These are phyloP conservation scores for Pterocarpus macrocarpus DNA, from an alignment of 306 rosid genomes.

Conservation along the genomic window DNA sequence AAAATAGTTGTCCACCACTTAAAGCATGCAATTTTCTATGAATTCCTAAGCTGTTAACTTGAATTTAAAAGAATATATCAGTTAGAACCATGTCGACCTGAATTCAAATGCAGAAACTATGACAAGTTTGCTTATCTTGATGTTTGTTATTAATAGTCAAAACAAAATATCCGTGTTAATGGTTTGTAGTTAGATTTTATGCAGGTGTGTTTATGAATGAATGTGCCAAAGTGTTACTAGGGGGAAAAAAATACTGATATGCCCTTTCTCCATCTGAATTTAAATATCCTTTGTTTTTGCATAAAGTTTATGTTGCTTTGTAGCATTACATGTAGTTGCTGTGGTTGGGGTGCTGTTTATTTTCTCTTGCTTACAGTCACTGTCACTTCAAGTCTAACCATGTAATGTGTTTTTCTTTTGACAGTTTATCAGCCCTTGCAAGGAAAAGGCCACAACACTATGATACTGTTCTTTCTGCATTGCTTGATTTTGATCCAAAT, in stretches of 20 bases:
- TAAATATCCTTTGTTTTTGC: constrained; percentile 22
- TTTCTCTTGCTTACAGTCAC: neutral
- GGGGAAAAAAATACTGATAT: neutral
- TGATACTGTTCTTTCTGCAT: constrained; percentile 66
- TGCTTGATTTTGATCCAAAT: constrained; percentile 84
- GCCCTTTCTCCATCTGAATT: constrained; percentile 5
- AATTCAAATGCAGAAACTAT: constrained; percentile 2
- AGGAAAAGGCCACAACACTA: constrained; percentile 87
- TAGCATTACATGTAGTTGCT: constrained; percentile 41
- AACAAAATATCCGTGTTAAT: neutral
- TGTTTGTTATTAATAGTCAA: constrained; percentile 10
- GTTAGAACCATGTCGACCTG: neutral
- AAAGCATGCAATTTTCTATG: neutral
- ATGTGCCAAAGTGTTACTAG: constrained; percentile 22
- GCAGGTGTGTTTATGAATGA: constrained; percentile 18
- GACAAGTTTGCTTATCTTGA: constrained; percentile 8
- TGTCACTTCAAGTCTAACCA: constrained; percentile 43
- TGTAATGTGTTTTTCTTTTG: constrained; percentile 47
- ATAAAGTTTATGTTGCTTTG: constrained; percentile 27
- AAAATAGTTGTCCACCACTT: constrained; percentile 1
- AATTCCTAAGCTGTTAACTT: constrained; percentile 9
- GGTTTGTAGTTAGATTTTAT: constrained; percentile 36
- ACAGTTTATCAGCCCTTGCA: constrained; percentile 91
- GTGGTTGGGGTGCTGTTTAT: constrained; percentile 26
- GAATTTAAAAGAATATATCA: constrained; percentile 22